Percentiles rank a stretch among this genome's conserved stretches.
These are phyloP conservation scores for Conoideocrella luteorostrata DNA, from an alignment of 2,329 filamentous ascomycete species.

Conservation along the genomic window DNA sequence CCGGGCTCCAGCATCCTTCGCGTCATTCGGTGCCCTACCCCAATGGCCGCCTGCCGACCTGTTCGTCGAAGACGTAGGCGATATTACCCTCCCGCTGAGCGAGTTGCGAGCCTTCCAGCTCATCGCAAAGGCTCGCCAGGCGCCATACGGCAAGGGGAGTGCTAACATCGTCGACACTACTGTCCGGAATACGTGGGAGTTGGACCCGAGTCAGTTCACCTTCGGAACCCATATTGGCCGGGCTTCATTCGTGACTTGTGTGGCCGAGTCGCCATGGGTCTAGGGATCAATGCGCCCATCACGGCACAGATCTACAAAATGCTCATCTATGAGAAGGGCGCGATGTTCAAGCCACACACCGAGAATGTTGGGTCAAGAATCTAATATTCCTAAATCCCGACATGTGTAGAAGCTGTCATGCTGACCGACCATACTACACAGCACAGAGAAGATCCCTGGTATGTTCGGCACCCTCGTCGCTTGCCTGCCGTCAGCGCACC, in stretches of 20 bases:
- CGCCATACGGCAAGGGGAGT: conserved; percentile 26
- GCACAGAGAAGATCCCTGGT: conserved; percentile 37
- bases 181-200: conserved; percentile 37
- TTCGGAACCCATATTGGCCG: conserved; percentile 30
- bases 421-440: conserved; percentile 10
- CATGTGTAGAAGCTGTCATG: not conserved
- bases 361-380: conserved; percentile 23
- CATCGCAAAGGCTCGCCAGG: conserved; percentile 12
- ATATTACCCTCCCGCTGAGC: conserved; percentile 19
- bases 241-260: conserved; percentile 18
- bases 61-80: conserved; percentile 14
- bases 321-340: conserved; percentile 42
- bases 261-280: conserved; percentile 15
- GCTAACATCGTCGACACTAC: conserved; percentile 33
- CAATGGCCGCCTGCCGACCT: conserved; percentile 8
- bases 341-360: conserved; percentile 40
- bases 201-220: conserved; percentile 31
- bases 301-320: conserved; percentile 38
- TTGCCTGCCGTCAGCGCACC: conserved; percentile 39
- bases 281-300: conserved; percentile 26
- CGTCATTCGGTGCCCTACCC: conserved; percentile 4
- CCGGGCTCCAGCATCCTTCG: conserved; percentile 13
- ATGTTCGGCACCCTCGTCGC: conserved; percentile 47
- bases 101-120: conserved; percentile 18
- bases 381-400: not conserved